Evolutionary conservation across 768 basidiomycete species (phyloP).

Genomic region (Nidularia pulvinata): DNA sequence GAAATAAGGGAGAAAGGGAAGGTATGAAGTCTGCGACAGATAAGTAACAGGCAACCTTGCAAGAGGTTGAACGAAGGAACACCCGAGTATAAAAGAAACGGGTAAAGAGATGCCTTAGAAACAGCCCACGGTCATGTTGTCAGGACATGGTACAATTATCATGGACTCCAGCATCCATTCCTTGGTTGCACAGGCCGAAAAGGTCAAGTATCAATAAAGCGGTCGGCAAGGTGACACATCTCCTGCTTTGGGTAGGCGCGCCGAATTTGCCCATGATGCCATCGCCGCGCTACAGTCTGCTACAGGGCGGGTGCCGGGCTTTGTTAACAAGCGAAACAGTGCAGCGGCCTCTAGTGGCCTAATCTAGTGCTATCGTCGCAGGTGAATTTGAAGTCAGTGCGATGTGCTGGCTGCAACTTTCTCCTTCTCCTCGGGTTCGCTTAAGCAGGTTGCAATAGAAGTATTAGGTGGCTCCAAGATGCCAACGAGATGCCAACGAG

Average conservation of each 20-base stretch:
- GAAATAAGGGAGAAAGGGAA: constrained; percentile 26
- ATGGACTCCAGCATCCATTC: constrained; percentile 27
- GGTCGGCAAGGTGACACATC: constrained; percentile 66
- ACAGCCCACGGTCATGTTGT: constrained; percentile 59
- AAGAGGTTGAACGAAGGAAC: constrained; percentile 15
- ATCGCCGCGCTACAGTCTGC: constrained; percentile 3
- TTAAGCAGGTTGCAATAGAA: no score
- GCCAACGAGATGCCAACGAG: not conserved
- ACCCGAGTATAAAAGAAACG: constrained; percentile 35
- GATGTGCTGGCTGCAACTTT: no score
- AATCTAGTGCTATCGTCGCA: no score
- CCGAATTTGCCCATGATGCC: constrained; percentile 10
- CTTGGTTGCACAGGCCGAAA: constrained; percentile 38
- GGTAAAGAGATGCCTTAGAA: constrained; percentile 41
- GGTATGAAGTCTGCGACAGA: constrained; percentile 9
- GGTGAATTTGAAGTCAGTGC: no score
- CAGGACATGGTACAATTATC: constrained; percentile 43
- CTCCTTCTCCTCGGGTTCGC: no score
- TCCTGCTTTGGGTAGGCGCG: constrained; percentile 19
- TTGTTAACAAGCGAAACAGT: not conserved
- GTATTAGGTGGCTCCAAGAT: not conserved
- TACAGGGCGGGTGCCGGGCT: not conserved
- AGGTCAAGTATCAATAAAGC: constrained; percentile 38
- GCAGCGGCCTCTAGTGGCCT: no score
- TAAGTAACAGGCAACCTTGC: constrained; percentile 30